Percentiles rank a stretch among this genome's conserved stretches.
Conservation (phyloP, 2,329 filamentous ascomycete species). For the Pseudogymnoascus verrucosus region DNA sequence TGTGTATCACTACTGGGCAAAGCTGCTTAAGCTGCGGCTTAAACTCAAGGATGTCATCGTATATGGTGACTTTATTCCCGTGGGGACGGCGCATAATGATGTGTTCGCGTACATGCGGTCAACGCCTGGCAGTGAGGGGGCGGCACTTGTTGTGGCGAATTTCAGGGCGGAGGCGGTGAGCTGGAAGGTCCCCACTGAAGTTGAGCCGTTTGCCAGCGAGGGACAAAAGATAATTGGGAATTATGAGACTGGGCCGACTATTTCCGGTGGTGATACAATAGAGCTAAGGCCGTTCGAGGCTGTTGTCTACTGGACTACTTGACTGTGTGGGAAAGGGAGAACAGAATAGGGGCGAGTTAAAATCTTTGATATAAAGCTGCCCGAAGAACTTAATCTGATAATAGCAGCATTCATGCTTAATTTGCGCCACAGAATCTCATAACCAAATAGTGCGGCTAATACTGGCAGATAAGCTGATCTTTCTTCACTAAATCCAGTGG, state of each 20-base stretch:
- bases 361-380: background rate
- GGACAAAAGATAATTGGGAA: constrained; percentile 14
- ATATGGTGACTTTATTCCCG: constrained; percentile 55
- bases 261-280: constrained; percentile 4
- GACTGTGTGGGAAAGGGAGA: background rate
- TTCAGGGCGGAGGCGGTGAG: constrained; percentile 15
- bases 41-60: constrained; percentile 54
- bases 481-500: background rate
- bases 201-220: constrained; percentile 4
- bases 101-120: constrained; percentile 48
- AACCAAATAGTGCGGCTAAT: background rate
- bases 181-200: constrained; percentile 15
- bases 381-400: background rate
- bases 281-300: constrained; percentile 18
- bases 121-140: constrained; percentile 11
- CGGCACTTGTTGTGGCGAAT: constrained; percentile 16
- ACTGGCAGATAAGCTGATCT: background rate
- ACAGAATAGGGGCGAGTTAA: background rate
- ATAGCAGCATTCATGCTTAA: background rate
- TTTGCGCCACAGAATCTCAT: background rate
- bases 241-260: constrained; percentile 11
- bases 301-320: constrained; percentile 12
- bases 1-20: constrained; percentile 54
- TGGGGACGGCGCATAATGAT: constrained; percentile 41
- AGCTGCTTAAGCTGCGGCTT: constrained; percentile 52